Base-by-base conservation (phyloP, 2,329 filamentous ascomycete genomes). In the Nakataea oryzae region DNA sequence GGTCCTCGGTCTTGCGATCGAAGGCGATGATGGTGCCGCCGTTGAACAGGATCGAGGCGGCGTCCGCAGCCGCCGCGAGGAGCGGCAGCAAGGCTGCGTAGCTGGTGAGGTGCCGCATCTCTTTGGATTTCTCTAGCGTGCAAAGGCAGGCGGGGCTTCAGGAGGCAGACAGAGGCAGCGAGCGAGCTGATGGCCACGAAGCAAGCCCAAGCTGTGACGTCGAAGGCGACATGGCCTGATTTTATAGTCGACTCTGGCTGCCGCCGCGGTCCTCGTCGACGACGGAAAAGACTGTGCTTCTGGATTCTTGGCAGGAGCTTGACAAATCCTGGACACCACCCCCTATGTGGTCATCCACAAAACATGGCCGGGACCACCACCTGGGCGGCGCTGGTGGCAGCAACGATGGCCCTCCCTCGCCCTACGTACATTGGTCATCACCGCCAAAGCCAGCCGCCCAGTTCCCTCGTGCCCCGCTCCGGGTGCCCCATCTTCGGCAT, bases 21-120 rank as follows among this genome's bases (percentile, higher is more conserved):
- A 75, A 79, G n/a, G 72, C 71, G 59, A 79, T 69, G 57, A 79
- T 73, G 24, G 76, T 79, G 26, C 73, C 76, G 30, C 73, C 71
- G 7, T 66, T 59, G 65, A 66, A 65, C 14, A 66, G 59, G 32
- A 62, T 66, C 12, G 65, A 64, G 13, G 65, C 61, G 8, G 61
- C 59, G 14, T 68, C 67, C 8, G 68, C 61, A 21, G 14, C 24
- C 9, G 54, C 57, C 9, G 57, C 60, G 9, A 57, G 29, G 30
- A 61, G 60, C 54, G 54, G 30, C 21, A 61, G 41, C 41, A 50
- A 9, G 41, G 41, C 41, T 21, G 41, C 21, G 41, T 50, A 50
- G 41, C 41, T 9, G 41, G 41, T 9, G 41, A 50, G n/a, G 41
- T n/a, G 41, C 21, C 41, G 41, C 41, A 50, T 50, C n/a, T n/a